Evolutionary conservation across 2,329 filamentous ascomycete genomes (phyloP), one percentile per base, ranked within the genome.

Genomic region (Cercospora nicotianae): DNA sequence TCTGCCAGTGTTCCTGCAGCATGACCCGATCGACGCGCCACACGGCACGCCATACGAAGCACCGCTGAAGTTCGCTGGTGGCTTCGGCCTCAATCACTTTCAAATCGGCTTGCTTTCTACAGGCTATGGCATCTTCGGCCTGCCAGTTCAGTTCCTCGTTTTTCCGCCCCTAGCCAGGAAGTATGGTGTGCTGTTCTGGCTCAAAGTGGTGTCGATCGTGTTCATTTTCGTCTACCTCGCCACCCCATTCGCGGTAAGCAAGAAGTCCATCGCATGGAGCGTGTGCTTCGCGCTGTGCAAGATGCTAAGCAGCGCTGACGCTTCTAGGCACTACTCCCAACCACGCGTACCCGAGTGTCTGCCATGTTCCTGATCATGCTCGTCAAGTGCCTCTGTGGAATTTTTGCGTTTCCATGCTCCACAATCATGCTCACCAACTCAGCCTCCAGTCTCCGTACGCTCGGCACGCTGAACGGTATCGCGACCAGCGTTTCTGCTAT

Each of bases 361-460:
- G 85, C 77, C 5, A 82, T 96, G 60, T 84, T 93, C 65, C 67
- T 80, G 0, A 81, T 96, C 42, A 89, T 97, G 83, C 79, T 92
- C 51, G 73, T 89, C 74, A 96, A 96, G 78, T 90, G 90, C 9
- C 85, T 91, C 64, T 87, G 86, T 45, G 88, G 89, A 67, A 95
- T 96, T 71, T 90, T 97, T 75, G 91, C 91, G 0, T 97, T 97
- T 77, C 94, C 95, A 0, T 95, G 92, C 75, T 90, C 87, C 28
- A 96, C 92, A 5, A 97, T 98, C 73, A 84, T 98, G 59, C 86
- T 98, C 42, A 97, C 94, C 30, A 97, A 97, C 80, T 92, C 90
- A 9, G 93, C 93, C 4, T 81, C 85, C 0, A 93, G 90, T 64
- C 82, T 97, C 16, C 83, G 86, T 53, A 87, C 96, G 9, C 85